phyloP scores from a whole-genome alignment of 441 rosid species.

The Isatis lusitanica region DNA sequence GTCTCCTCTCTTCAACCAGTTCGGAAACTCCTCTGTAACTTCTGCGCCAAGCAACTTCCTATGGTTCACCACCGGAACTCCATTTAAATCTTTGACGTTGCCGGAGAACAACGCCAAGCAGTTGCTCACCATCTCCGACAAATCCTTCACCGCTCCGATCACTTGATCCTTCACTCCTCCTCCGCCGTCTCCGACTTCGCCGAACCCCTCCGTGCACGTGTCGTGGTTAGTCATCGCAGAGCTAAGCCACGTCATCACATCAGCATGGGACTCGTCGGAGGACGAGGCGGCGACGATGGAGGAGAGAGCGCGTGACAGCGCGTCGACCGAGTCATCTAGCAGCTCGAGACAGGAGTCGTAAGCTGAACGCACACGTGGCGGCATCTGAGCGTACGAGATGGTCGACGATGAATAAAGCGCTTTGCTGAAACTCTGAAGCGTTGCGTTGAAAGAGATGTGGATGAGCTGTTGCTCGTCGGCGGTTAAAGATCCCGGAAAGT shows the following conservation, averaged over 20 bases:
- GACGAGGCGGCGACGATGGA: conserved; percentile 35
- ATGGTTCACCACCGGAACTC: conserved; percentile 81
- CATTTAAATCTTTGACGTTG: conserved; percentile 51
- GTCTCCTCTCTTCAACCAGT: conserved; percentile 68
- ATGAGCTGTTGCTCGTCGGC: conserved; percentile 71
- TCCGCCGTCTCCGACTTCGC: conserved; percentile 32
- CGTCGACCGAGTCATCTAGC: conserved; percentile 74
- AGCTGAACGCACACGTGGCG: conserved; percentile 62
- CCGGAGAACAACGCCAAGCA: conserved; percentile 73
- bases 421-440: conserved; percentile 69
- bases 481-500: conserved; percentile 62
- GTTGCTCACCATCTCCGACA: conserved; percentile 85
- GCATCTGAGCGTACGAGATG: conserved; percentile 57
- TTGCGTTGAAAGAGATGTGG: conserved; percentile 90
- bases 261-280: conserved; percentile 45
- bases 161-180: conserved; percentile 71
- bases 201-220: conserved; percentile 85
- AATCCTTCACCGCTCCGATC: conserved; percentile 51
- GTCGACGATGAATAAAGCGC: conserved; percentile 66
- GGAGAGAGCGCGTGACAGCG: conserved; percentile 66
- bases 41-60: conserved; percentile 45
- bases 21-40: conserved; percentile 45
- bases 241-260: conserved; percentile 91
- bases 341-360: conserved; percentile 91
- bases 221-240: conserved; percentile 88